phyloP scores from a whole-genome alignment of 768 basidiomycete genomes.

The Suillus americanus region DNA sequence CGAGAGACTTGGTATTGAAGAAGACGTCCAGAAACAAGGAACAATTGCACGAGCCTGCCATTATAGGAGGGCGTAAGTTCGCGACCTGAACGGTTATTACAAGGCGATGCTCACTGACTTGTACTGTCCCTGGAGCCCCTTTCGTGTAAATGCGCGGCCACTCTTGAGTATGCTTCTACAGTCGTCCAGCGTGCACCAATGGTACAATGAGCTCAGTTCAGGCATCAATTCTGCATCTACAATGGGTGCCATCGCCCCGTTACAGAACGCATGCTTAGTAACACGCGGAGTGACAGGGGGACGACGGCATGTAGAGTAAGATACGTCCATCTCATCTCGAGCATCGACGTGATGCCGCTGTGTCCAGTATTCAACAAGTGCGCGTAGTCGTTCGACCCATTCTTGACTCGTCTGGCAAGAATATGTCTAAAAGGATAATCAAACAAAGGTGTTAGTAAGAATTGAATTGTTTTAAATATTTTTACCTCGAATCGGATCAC shows the following conservation, averaged over 20 bases:
- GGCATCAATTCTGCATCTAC: conserved; percentile 52
- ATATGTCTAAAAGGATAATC: conserved; percentile 48
- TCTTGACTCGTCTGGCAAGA: conserved; percentile 68
- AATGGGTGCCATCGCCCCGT: conserved; percentile 50
- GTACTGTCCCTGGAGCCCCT: conserved; percentile 74
- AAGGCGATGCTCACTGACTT: conserved; percentile 47
- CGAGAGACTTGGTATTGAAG: conserved; percentile 69
- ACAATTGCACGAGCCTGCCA: conserved; percentile 63
- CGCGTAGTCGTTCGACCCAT: conserved; percentile 79
- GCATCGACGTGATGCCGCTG: conserved; percentile 74
- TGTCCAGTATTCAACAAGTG: conserved; percentile 77
- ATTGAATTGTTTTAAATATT: not conserved
- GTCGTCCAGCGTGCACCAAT: conserved; percentile 83
- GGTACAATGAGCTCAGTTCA: conserved; percentile 67
- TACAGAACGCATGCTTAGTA: conserved; percentile 25
- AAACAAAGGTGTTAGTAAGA: conserved; percentile 3
- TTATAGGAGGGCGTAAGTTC: not conserved
- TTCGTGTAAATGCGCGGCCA: conserved; percentile 72
- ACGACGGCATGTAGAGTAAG: conserved; percentile 49
- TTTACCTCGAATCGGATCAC: conserved; percentile 79
- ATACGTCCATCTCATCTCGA: conserved; percentile 76
- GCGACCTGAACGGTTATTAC: not conserved
- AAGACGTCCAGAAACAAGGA: conserved; percentile 75
- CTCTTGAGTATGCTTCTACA: conserved; percentile 75
- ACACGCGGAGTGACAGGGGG: conserved; percentile 61